phyloP scores from a whole-genome alignment of 202 grass and related monocot genomes.

The Zizania palustris region DNA sequence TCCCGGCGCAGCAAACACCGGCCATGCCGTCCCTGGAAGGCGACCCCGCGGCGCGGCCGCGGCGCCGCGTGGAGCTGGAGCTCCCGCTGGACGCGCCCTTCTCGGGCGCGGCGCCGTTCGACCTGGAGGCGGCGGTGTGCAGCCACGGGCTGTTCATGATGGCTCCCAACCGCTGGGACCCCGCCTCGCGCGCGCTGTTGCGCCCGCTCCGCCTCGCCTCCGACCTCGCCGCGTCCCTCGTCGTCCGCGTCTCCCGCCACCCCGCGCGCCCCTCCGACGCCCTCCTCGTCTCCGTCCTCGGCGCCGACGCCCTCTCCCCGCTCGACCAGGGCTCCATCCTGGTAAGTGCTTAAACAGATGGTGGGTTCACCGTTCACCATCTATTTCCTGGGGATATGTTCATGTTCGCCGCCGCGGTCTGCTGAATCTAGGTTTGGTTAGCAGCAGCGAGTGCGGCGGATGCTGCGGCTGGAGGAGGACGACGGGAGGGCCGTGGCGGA shows the following conservation, averaged over 20 bases:
- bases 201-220: slow-evolving; percentile 80
- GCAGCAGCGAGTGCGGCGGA: slow-evolving; percentile 73
- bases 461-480: slow-evolving; percentile 66
- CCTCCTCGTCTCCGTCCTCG: slow-evolving; percentile 62
- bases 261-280: slow-evolving; percentile 30
- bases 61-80: slow-evolving; percentile 34
- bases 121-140: slow-evolving; percentile 78
- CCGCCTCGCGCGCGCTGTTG: slow-evolving; percentile 49
- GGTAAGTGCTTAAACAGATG: slow-evolving; percentile 19
- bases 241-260: slow-evolving; percentile 55
- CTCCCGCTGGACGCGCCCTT: slow-evolving; percentile 10
- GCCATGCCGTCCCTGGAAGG: not conserved
- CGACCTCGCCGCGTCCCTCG: slow-evolving; percentile 45
- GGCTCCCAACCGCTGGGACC: slow-evolving; percentile 84
- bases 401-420: not conserved
- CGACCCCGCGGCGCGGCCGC: not conserved
- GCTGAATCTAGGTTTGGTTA: not conserved
- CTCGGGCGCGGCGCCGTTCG: slow-evolving; percentile 45
- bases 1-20: not conserved
- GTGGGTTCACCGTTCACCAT: not conserved
- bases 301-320: slow-evolving; percentile 44
- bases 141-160: slow-evolving; percentile 96
- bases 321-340: slow-evolving; percentile 59
- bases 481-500: slow-evolving; percentile 44
- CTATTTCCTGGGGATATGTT: not conserved